phyloP scores from a whole-genome alignment of 345 rosid genomes.

The Rhizophora mangle region DNA sequence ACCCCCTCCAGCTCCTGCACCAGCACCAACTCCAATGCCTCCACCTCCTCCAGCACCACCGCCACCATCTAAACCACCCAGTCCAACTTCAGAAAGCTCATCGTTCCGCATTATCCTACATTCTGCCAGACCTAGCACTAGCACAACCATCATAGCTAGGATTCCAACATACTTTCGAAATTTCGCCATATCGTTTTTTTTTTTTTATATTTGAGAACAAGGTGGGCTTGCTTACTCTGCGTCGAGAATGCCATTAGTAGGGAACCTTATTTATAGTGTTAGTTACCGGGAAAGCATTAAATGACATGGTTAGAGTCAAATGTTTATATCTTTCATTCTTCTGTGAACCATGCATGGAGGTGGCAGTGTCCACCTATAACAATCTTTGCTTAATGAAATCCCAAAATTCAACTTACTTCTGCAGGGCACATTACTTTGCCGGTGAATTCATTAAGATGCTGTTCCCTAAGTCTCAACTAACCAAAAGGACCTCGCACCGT shows the following conservation, averaged over 20 bases:
- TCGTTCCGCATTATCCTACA: conserved; percentile 33
- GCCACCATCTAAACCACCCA: neutral
- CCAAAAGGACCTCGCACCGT: no score
- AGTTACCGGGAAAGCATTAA: conserved; percentile 6
- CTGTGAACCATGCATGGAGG: no score
- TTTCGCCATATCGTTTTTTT: conserved; percentile 26
- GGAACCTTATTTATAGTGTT: conserved; percentile 11
- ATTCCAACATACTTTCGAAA: conserved; percentile 15
- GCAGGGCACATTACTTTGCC: neutral
- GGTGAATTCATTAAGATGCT: conserved; percentile 14
- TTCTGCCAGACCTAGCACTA: conserved; percentile 36
- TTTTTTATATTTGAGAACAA: neutral
- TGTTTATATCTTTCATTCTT: no score
- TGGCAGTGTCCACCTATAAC: no score
- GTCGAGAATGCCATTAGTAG: neutral
- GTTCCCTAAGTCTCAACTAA: conserved; percentile 18
- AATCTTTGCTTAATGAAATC: neutral
- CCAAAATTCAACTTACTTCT: conserved; percentile 23
- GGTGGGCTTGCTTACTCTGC: neutral
- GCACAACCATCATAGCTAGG: conserved; percentile 20
- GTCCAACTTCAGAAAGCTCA: conserved; percentile 6
- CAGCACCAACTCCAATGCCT: conserved; percentile 1
- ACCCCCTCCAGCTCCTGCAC: neutral
- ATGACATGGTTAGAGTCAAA: neutral
- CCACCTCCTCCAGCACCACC: conserved; percentile 8